Conservation (phyloP, 2,329 filamentous ascomycete genomes). For the Aspergillus viridinutans region DNA sequence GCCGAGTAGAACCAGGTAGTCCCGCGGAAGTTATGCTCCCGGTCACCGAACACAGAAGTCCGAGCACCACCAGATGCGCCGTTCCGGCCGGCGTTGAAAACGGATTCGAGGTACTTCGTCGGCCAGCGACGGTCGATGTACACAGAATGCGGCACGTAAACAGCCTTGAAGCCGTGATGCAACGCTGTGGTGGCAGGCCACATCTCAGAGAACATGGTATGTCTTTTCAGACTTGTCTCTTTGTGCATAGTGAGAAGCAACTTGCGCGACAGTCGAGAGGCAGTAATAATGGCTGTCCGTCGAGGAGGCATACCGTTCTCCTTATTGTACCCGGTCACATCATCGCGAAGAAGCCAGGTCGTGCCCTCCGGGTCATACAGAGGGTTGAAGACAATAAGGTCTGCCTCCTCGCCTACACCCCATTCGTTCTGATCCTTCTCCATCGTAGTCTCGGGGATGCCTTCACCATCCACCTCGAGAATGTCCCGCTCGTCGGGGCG, state of each 20-base stretch:
- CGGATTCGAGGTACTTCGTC: constrained; percentile 66
- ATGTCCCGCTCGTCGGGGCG: constrained; percentile 66
- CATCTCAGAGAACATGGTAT: constrained; percentile 95
- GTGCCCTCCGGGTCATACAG: constrained; percentile 87
- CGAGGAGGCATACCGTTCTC: constrained; percentile 61
- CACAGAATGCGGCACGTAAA: constrained; percentile 83
- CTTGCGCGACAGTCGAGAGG: constrained; percentile 74
- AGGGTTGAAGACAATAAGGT: constrained; percentile 86
- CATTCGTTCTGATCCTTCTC: constrained; percentile 78
- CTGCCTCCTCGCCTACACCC: constrained; percentile 87
- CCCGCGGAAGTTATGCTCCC: constrained; percentile 83
- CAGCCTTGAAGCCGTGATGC: constrained; percentile 89
- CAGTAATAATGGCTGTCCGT: constrained; percentile 83
- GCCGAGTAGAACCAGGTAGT: constrained; percentile 91
- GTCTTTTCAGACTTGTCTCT: constrained; percentile 77
- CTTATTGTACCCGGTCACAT: constrained; percentile 80
- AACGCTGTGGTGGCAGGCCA: constrained; percentile 84
- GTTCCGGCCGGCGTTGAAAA: constrained; percentile 75
- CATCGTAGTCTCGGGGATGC: constrained; percentile 64
- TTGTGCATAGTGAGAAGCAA: constrained; percentile 84
- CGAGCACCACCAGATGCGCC: constrained; percentile 69
- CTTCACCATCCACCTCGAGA: constrained; percentile 69
- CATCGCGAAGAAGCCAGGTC: constrained; percentile 74
- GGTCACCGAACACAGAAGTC: constrained; percentile 71
- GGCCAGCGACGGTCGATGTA: constrained; percentile 89